Evolutionary conservation across 2,329 filamentous ascomycete species (phyloP), one percentile per base, ranked within the genome.

Genomic region (Bipolaris oryzae): DNA sequence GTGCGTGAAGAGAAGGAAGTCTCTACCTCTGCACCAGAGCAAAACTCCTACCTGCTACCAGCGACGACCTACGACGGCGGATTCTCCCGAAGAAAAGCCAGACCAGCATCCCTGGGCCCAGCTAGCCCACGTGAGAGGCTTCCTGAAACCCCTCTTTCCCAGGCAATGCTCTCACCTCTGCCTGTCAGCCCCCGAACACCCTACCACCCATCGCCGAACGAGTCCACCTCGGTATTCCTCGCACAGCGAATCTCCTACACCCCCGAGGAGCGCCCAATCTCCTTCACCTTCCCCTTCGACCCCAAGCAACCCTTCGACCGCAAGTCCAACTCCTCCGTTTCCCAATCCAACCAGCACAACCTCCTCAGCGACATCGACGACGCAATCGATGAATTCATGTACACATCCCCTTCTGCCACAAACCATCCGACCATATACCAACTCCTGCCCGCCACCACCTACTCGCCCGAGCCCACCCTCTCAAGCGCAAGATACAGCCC

Each of bases 321-420:
- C 25, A 56, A 45, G 13, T 63, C 58, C 9, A 58, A 51, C 1
- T 51, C 55, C 15, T 55, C 57, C 16, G 44, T 47, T 15, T 52
- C 52, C 2, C 60, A 60, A 18, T 49, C 51, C 6, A 50, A 53
- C 5, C 59, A 63, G 33, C 56, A 62, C 18, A 61, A 63, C 15
- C 43, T 70, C 6, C 56, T 70, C 16, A 55, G 64, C 15, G 60
- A 70, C 7, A 70, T 70, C 31, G 67, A 70, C 49, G 61, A 64
- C 28, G 67, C 67, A 4, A 70, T 70, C 37, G 67, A 70, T 21
- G 64, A 68, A 44, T 68, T 64, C 42, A 53, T 61, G 42, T 68
- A 60, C 48, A 62, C 56, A n/a, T 55, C 58, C 9, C 52, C 64
- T 13, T 56, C 60, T 11, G 59, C 58, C 7, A 59, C 57, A n/a